Evolutionary conservation across 1,139 yeast genomes (phyloP).

Genomic region (Pneumocystis jirovecii): DNA sequence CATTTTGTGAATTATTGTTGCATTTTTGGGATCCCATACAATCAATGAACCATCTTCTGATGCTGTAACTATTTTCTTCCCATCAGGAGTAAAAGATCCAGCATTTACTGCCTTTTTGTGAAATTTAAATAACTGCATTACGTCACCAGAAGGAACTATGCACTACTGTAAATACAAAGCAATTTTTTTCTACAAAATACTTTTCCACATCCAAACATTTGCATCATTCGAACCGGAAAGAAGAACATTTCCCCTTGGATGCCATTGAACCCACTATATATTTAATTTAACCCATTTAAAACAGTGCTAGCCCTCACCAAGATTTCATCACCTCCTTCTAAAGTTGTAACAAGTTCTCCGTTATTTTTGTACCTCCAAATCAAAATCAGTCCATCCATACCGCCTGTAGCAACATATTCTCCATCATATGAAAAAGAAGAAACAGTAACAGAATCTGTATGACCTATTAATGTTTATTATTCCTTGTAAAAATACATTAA

Average conservation of each 20-base stretch:
- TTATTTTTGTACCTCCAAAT: slow-evolving; percentile 57
- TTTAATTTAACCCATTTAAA: slow-evolving; percentile 1
- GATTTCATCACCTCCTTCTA: slow-evolving; percentile 78
- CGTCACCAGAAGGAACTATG: slow-evolving; percentile 28
- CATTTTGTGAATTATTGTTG: slow-evolving; percentile 35
- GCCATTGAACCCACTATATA: slow-evolving; percentile 50
- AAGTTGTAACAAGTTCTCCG: slow-evolving; percentile 57
- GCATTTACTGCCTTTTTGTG: slow-evolving; percentile 40
- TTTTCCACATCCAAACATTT: slow-evolving; percentile 80
- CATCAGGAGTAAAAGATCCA: slow-evolving; percentile 21
- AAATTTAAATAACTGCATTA: slow-evolving; percentile 58
- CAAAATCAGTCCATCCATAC: slow-evolving; percentile 79
- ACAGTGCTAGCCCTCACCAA: slow-evolving; percentile 17
- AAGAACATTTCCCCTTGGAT: slow-evolving; percentile 57
- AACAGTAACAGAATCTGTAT: slow-evolving; percentile 73
- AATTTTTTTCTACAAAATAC: background rate
- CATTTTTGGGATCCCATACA: slow-evolving; percentile 80
- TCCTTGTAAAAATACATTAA: slow-evolving; percentile 47
- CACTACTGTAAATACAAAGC: background rate
- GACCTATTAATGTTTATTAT: slow-evolving; percentile 60
- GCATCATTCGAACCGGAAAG: slow-evolving; percentile 95
- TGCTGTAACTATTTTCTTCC: slow-evolving; percentile 40
- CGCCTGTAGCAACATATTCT: slow-evolving; percentile 66
- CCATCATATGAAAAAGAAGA: slow-evolving; percentile 81
- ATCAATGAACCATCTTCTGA: slow-evolving; percentile 83